phyloP scores from a whole-genome alignment of 2,329 filamentous ascomycete species.

The Coniella vitis region DNA sequence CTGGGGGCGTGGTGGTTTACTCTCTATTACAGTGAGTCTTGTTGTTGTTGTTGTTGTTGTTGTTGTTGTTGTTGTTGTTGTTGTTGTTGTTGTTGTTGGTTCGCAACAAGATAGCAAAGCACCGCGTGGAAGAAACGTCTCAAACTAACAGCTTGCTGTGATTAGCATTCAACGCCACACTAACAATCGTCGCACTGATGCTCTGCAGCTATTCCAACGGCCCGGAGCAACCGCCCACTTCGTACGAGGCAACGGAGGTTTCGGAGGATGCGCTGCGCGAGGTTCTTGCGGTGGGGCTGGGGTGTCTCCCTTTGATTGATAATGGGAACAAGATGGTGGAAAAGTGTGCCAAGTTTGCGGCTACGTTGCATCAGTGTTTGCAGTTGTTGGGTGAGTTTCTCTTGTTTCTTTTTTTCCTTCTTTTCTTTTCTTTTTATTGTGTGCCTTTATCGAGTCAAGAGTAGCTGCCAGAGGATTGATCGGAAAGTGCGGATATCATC shows the following conservation, averaged over 20 bases:
- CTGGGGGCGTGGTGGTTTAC: slow-evolving; percentile 28
- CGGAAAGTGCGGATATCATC: too few species aligned
- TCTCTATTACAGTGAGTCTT: slow-evolving; percentile 24
- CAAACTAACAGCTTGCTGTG: too few species aligned
- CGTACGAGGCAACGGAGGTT: slow-evolving; percentile 3
- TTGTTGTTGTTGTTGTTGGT: too few species aligned
- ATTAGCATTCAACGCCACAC: slow-evolving; percentile 19
- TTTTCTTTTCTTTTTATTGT: too few species aligned
- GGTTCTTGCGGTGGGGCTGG: slow-evolving; percentile 6
- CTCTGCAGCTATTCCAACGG: slow-evolving; percentile 11
- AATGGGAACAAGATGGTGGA: slow-evolving; percentile 16
- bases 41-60: too few species aligned
- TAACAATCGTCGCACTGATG: slow-evolving; percentile 15
- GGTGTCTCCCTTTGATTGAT: slow-evolving; percentile 14
- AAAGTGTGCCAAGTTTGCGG: slow-evolving; percentile 14
- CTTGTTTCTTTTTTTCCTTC: neutral
- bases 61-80: too few species aligned
- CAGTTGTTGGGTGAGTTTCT: slow-evolving; percentile 9
- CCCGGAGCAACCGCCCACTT: neutral
- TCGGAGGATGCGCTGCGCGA: slow-evolving; percentile 5
- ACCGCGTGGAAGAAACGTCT: too few species aligned
- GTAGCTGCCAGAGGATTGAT: too few species aligned
- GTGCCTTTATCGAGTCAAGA: neutral
- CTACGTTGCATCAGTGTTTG: slow-evolving; percentile 12
- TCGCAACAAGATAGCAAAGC: neutral